These are phyloP conservation scores for Hymenoscyphus salicellus DNA, from an alignment of 2,329 filamentous ascomycete species.

Conservation along the genomic window DNA sequence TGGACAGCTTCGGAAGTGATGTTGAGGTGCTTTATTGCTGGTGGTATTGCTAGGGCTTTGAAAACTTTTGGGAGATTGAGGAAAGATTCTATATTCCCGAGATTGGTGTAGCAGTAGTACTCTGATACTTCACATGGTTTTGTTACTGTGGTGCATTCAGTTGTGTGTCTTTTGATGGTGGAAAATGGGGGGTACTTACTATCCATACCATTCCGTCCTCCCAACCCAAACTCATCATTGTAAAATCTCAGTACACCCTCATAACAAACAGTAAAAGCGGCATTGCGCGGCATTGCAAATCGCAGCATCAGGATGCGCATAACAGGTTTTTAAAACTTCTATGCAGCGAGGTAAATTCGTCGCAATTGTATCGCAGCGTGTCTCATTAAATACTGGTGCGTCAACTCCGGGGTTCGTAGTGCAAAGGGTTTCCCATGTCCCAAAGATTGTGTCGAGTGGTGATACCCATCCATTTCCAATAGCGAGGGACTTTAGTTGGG, in stretches of 20 bases:
- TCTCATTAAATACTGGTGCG: conserved; percentile 44
- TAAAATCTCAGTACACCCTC: conserved; percentile 41
- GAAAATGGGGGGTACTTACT: conserved; percentile 25
- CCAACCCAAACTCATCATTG: conserved; percentile 40
- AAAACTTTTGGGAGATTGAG: conserved; percentile 37
- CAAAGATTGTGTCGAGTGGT: conserved; percentile 40
- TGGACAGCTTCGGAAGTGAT: conserved; percentile 45
- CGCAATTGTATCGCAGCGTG: conserved; percentile 46
- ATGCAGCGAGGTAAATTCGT: conserved; percentile 45
- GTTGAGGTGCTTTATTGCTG: conserved; percentile 49
- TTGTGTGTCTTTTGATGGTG: not conserved
- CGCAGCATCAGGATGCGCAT: conserved; percentile 40
- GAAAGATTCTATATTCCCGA: conserved; percentile 21
- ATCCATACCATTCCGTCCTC: conserved; percentile 44
- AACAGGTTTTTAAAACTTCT: conserved; percentile 41
- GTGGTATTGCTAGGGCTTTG: conserved; percentile 55
- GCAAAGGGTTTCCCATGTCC: conserved; percentile 47
- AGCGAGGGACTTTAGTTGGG: conserved; percentile 44
- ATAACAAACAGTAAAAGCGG: conserved; percentile 39
- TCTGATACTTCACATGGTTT: conserved; percentile 39
- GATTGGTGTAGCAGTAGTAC: conserved; percentile 38
- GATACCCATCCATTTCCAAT: conserved; percentile 48
- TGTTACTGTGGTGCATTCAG: conserved; percentile 31
- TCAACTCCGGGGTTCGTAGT: conserved; percentile 45
- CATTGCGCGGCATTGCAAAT: conserved; percentile 40